Base-by-base conservation (phyloP, 371 early-diverging fungal genomes). In the Mucor lusitanicus region DNA sequence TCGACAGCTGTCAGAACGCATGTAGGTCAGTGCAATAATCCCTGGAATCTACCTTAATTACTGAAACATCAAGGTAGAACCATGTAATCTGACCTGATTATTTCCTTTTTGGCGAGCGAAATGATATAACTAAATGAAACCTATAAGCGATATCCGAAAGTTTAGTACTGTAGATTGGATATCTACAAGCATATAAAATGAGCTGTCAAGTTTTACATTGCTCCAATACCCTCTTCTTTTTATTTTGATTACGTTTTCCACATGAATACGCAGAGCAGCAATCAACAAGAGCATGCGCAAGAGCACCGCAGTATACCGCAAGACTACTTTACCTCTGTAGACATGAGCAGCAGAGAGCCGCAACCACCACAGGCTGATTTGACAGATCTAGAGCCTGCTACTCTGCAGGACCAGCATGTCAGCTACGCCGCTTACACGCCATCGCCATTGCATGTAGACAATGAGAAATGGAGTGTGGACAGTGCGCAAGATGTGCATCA, bases 311-410 rank as follows among this genome's bases (percentile, higher is more conserved):
- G 13, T 50, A 50, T 25, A 50, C 50, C 12, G 9, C n/a, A 56
- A n/a, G 56, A 33, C 2, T 56, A 56, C 33, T 56, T 56, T 33
- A 56, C 56, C n/a, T n/a, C 32, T 17, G 25, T 56, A 6, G 56
- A 56, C 19, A 56, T 56, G 56, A 56, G 21, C 33, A 56, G 21
- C 33, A 15, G 25, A 33, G 15, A n/a, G 17, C 0, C 30, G 6
- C 37, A 35, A 12, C n/a, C 56, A 56, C 56, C 33, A n/a, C 56
- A 56, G 11, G 56, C 56, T n/a, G 56, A 32, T 56, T 28, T 56
- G 25, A 56, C 56, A n/a, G 56, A 56, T 6, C 19, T 56, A n/a
- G 53, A 53, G 25, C 25, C 53, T 13, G 15, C 3, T 13, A 27
- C 3, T 13, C 12, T 25, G 12, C 53, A 53, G 15, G 25, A 53